A percentile compares a stretch with the other conserved stretches of the same genome.
phyloP scores from a whole-genome alignment of 192 early-diverging fungal species.

The Umbelopsis ramanniana region DNA sequence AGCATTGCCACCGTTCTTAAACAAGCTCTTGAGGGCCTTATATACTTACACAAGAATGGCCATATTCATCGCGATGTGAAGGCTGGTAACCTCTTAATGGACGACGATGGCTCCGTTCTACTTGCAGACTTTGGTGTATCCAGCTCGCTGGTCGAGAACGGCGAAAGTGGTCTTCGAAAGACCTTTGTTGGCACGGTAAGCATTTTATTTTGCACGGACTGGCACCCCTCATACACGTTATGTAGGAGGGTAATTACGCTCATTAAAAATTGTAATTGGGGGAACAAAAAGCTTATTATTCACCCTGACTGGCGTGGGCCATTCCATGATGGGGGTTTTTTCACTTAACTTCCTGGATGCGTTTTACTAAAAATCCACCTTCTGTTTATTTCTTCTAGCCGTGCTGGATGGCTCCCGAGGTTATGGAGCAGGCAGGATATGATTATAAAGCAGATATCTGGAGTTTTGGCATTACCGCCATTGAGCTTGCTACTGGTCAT shows the following conservation, averaged over 20 bases:
- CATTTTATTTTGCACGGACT: background rate
- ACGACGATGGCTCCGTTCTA: slow-evolving; percentile 64
- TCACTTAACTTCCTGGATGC: no score
- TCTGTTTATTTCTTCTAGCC: slow-evolving; percentile 20
- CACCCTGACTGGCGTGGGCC: background rate
- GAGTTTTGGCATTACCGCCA: slow-evolving; percentile 88
- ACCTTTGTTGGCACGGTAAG: slow-evolving; percentile 77
- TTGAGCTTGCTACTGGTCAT: slow-evolving; percentile 86
- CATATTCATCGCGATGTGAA: slow-evolving; percentile 78
- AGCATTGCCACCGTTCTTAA: slow-evolving; percentile 81
- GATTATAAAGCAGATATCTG: slow-evolving; percentile 91
- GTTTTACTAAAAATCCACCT: background rate
- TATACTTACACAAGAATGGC: slow-evolving; percentile 65
- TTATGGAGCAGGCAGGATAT: slow-evolving; percentile 91
- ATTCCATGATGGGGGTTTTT: background rate
- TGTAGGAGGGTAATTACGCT: background rate
- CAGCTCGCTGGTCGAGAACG: slow-evolving; percentile 64
- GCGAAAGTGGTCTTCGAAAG: slow-evolving; percentile 61
- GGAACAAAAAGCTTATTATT: background rate
- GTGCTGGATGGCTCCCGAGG: slow-evolving; percentile 57
- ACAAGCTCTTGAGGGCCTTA: slow-evolving; percentile 70
- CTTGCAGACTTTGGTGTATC: slow-evolving; percentile 78
- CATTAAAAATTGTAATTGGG: background rate
- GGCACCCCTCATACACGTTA: background rate
- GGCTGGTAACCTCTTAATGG: slow-evolving; percentile 69